Evolutionary conservation across 331 rosid genomes (phyloP), one percentile per base, ranked within the genome.

Genomic region (Pyracantha coccinea): DNA sequence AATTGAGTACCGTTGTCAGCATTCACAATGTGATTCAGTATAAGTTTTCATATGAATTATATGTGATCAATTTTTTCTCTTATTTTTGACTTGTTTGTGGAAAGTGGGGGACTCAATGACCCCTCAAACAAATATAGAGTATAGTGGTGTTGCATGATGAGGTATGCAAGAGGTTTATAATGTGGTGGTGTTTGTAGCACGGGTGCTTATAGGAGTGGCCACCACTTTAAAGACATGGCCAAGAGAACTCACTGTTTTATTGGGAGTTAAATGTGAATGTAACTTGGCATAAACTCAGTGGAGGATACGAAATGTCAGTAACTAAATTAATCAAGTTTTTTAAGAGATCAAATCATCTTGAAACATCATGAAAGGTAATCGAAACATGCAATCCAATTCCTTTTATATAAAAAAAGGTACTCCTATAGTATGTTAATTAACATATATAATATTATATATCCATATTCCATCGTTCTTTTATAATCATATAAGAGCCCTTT

Each of bases 131-230:
- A 61, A 61, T 45, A 27, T 73, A 62, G 47, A 60, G 64, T 19
- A 57, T 19, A 38, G 47, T 61, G 69, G 44, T 73, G 45, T 61
- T 73, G 70, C 70, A 61, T 61, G 77, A 73, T 73, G 77, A 73
- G 66, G 69, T 28, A 73, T 7, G 38, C 27, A 60, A 16, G 45
- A 63, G 5, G 76, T 45, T 72, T 35, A 24, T 35, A 10, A 16
- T 15, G 76, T 13, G 68, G 25, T 58, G 67, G 66, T 72, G 53
- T 72, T 44, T 59, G 45, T 35, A 33, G 24, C 16, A 59, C 38
- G 19, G 77, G 77, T 73, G 77, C 77, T 73, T 38, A n/a, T 59
- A 73, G n/a, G 69, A 73, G 77, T 73, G 77, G 61, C 61, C 69
- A 73, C 77, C 77, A 73, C 60, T 62, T 23, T 54, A 28, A 73